Base-by-base conservation (phyloP, 345 rosid genomes). In the Melastoma malabathricum region DNA sequence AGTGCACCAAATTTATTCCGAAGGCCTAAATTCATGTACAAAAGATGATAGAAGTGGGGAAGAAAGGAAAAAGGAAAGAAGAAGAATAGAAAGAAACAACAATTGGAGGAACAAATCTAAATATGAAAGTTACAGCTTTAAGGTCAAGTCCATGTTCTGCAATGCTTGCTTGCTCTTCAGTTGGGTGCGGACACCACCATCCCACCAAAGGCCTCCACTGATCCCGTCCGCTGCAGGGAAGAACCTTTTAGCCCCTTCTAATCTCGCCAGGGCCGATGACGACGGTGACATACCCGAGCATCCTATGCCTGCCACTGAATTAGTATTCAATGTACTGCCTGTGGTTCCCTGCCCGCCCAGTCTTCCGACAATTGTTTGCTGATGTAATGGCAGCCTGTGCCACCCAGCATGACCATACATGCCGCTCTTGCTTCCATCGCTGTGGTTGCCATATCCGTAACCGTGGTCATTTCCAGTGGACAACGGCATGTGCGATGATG, bases 61-160 rank as follows among this genome's bases (percentile, higher is more conserved):
- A 51, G 18, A n/a, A n/a, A n/a, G n/a, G n/a, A n/a, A n/a, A n/a
- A n/a, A n/a, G n/a, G n/a, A n/a, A n/a, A 51, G 18, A 43, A 16
- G 55, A 31, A 5, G n/a, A 34, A 17, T 34, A 16, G 6, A 22
- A 18, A 2, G 16, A 2, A 10, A 38, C 10, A 38, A 27, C 4
- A 15, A 57, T 25, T 29, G 16, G 17, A 25, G 23, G 25, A 18
- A 47, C 9, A 48, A 27, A 34, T 25, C 34, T 9, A 55, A 47
- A 18, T 34, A 43, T 20, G 38, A 47, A 25, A 41, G 25, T 44
- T 23, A 62, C 52, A 62, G 66, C 48, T 62, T 62, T 12, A 62
- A 56, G 41, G 61, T 56, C 57, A 62, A 55, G 39, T 62, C 66
- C 19, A 62, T 47, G 49, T 50, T 56, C 44, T 62, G 60, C 44